These are phyloP conservation scores for Polytrichum formosum DNA, from an alignment of 225 moss, liverwort and hornwort species.

Conservation along the genomic window DNA sequence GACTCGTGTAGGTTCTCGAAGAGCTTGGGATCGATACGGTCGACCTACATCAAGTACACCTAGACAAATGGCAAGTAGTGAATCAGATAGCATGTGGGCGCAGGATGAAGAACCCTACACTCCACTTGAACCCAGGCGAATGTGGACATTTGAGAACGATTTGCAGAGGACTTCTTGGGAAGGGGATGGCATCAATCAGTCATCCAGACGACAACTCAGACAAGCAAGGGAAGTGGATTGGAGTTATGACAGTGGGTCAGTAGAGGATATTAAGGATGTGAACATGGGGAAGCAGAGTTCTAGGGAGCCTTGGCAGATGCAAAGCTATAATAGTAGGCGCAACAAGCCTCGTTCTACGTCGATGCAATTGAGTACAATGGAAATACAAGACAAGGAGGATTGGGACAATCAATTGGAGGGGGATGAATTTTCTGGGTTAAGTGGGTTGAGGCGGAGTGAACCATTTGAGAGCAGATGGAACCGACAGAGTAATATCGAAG, in stretches of 20 bases:
- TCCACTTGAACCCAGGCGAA: neutral
- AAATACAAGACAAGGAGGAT: neutral
- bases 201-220: neutral
- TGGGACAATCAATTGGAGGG: too few relatives aligned
- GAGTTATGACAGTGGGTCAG: neutral
- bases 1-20: conserved; percentile 21
- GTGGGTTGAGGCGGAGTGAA: too few relatives aligned
- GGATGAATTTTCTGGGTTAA: too few relatives aligned
- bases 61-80: conserved; percentile 12
- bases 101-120: conserved; percentile 29
- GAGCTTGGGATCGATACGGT: neutral
- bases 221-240: neutral
- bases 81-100: conserved; percentile 25
- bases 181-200: neutral
- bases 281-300: neutral
- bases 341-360: neutral
- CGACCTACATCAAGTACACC: conserved; percentile 15
- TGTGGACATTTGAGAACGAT: conserved; percentile 1
- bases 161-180: neutral
- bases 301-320: neutral
- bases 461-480: too few relatives aligned
- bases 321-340: neutral
- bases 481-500: too few relatives aligned
- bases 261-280: neutral
- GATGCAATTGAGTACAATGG: neutral